Evolutionary conservation across 768 basidiomycete genomes (phyloP).

Genomic region (Coprinopsis cinerea): DNA sequence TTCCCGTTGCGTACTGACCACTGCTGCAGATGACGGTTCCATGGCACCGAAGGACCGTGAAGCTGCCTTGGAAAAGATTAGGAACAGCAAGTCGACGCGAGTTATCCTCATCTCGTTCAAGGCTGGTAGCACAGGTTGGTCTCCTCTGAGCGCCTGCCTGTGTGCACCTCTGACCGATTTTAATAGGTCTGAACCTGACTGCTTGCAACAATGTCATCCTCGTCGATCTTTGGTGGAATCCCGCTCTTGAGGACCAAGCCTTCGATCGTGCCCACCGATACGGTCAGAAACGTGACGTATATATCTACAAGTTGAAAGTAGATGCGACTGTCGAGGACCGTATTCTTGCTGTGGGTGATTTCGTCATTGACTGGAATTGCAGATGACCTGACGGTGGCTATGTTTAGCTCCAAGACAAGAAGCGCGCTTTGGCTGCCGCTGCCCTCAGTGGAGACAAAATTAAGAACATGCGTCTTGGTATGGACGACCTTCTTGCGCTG

Average conservation of each 20-base stretch:
- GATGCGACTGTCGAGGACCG: constrained; percentile 84
- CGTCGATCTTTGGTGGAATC: constrained; percentile 95
- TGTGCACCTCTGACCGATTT: constrained; percentile 6
- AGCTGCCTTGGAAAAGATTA: constrained; percentile 67
- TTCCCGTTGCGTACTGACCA: constrained; percentile 6
- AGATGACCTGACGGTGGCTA: not conserved
- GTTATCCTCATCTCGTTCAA: constrained; percentile 96
- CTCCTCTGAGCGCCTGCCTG: constrained; percentile 1
- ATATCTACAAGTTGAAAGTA: constrained; percentile 87
- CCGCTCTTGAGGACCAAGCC: constrained; percentile 88
- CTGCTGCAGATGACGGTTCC: constrained; percentile 74
- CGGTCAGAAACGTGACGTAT: constrained; percentile 81
- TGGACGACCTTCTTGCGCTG: constrained; percentile 81
- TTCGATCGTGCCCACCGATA: constrained; percentile 89
- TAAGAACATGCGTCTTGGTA: constrained; percentile 75
- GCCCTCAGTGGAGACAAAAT: constrained; percentile 86
- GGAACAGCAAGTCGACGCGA: constrained; percentile 44
- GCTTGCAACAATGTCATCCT: constrained; percentile 93
- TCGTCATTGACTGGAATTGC: not conserved
- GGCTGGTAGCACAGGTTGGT: constrained; percentile 84
- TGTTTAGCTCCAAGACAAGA: constrained; percentile 71
- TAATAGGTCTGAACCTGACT: constrained; percentile 77
- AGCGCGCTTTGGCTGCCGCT: constrained; percentile 77
- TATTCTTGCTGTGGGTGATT: constrained; percentile 47
- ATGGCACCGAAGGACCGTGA: constrained; percentile 79